Percentiles rank a stretch among this genome's conserved stretches.
Evolutionary conservation across 2,329 filamentous ascomycete species (phyloP).

Genomic region (Epichloe uncinata): DNA sequence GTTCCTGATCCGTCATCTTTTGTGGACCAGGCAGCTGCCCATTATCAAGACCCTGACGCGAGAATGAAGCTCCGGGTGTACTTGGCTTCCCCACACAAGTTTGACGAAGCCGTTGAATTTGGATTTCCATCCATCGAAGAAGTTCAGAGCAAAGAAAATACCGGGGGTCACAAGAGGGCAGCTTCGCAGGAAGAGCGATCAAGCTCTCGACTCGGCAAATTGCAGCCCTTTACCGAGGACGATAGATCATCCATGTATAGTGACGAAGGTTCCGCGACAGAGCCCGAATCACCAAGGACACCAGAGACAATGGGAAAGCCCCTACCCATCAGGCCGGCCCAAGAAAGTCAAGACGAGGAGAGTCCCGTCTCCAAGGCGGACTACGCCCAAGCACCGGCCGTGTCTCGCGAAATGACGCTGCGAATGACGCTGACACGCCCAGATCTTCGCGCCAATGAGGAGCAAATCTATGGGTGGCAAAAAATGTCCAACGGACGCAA

Average conservation of each 20-base stretch:
- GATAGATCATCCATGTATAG: constrained; percentile 43
- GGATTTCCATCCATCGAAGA: constrained; percentile 62
- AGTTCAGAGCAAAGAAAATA: constrained; percentile 19
- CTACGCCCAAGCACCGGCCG: constrained; percentile 38
- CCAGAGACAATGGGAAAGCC: constrained; percentile 34
- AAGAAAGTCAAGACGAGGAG: constrained; percentile 14
- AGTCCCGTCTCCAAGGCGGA: constrained; percentile 19
- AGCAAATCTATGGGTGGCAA: constrained; percentile 59
- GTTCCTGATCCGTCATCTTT: constrained; percentile 12
- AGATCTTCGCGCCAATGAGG: constrained; percentile 66
- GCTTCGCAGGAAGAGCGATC: constrained; percentile 13
- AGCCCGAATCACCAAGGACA: constrained; percentile 47
- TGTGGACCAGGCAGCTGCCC: constrained; percentile 59
- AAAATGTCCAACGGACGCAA: constrained; percentile 26
- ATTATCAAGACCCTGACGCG: constrained; percentile 85
- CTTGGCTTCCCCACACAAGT: constrained; percentile 81
- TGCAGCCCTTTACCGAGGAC: constrained; percentile 45
- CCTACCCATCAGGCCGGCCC: constrained; percentile 15
- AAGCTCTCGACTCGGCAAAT: constrained; percentile 32
- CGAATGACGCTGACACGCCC: constrained; percentile 90
- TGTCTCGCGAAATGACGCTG: constrained; percentile 78
- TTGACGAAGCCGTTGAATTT: constrained; percentile 89
- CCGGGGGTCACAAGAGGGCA: constrained; percentile 9
- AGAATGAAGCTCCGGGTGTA: constrained; percentile 81
- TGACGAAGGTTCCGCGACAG: constrained; percentile 39